Percentiles rank a stretch among this genome's conserved stretches.
Evolutionary conservation across 768 basidiomycete genomes (phyloP).

Genomic region (Lentinus brumalis): DNA sequence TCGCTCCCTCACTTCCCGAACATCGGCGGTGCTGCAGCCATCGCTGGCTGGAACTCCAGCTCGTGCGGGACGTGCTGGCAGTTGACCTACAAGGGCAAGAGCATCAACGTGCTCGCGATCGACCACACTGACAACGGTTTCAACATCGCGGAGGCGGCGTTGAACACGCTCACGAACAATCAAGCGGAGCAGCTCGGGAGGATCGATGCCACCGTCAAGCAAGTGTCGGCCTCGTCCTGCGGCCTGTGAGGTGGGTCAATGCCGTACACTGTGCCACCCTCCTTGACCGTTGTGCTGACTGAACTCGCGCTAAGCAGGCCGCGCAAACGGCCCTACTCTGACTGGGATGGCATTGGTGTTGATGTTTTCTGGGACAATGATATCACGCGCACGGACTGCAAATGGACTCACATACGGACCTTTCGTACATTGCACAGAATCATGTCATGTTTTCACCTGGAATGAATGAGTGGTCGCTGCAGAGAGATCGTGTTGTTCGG

Average conservation of each 20-base stretch:
- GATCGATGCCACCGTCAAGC: slow-evolving; percentile 29
- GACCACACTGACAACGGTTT: slow-evolving; percentile 47
- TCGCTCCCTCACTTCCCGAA: slow-evolving; percentile 58
- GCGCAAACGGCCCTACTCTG: too few species aligned
- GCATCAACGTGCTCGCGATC: slow-evolving; percentile 52
- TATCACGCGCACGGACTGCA: too few species aligned
- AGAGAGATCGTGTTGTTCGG: too few species aligned
- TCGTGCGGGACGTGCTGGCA: slow-evolving; percentile 65
- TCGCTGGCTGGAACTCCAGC: slow-evolving; percentile 52
- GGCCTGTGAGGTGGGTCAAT: slow-evolving; percentile 38
- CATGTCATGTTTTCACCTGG: too few species aligned
- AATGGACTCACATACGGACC: too few species aligned
- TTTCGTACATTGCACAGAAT: too few species aligned
- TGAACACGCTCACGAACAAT: slow-evolving; percentile 32
- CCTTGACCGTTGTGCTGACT: not conserved
- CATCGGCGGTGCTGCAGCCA: slow-evolving; percentile 57
- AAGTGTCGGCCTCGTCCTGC: slow-evolving; percentile 31
- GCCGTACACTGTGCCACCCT: too few species aligned
- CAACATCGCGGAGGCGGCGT: slow-evolving; percentile 36
- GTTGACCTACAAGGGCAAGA: slow-evolving; percentile 49
- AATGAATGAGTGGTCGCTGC: too few species aligned
- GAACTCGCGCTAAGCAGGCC: not conserved
- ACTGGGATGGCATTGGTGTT: not conserved
- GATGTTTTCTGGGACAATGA: too few species aligned
- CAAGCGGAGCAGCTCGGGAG: slow-evolving; percentile 26